Evolutionary conservation across 805 yeast species (phyloP), one percentile per base, ranked within the genome.

Genomic region (Pichia californica): DNA sequence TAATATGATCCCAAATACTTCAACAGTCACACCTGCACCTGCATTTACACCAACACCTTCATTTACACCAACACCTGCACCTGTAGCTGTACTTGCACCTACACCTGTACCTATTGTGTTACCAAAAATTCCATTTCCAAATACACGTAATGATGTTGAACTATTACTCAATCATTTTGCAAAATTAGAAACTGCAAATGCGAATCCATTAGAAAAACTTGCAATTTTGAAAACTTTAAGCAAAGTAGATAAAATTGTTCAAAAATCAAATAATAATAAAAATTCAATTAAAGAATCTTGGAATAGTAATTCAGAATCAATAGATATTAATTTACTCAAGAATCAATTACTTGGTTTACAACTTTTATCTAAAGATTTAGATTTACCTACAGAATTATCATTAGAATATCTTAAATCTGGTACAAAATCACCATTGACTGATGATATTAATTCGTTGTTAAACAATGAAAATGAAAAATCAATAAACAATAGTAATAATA

Each of bases 271-370:
- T 13, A 43, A 5, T 3, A 32, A 32, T 25, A 23, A 7, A 14
- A 48, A 54, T 3, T 53, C 54, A 19, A 35, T 74, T 13, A 66
- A 68, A 36, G 38, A 47, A 14, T 33, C 46, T 11, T 58, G 57
- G 62, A 26, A 43, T 11, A 38, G 52, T 19, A 55, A 59, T 43
- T 53, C 47, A 16, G 56, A 59, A 39, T 46, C 55, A 5, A 68
- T 77, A 31, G 77, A 80, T 52, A 49, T 63, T 6, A 69, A 63
- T 3, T 53, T 79, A 14, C 62, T 85, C 40, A 63, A 69, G 35
- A 71, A 75, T 45, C 94, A 85, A 57, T 57, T 85, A 18, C 61
- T 76, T 15, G 82, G 81, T 0, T 69, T 83, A 40, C 85, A 83
- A 55, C 55, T 83, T 15, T 61, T 85, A 32, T 74, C 87, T 2